A percentile compares a stretch with the other conserved stretches of the same genome.
Conservation (phyloP, 75 land plant genomes). For the Larix kaempferi region DNA sequence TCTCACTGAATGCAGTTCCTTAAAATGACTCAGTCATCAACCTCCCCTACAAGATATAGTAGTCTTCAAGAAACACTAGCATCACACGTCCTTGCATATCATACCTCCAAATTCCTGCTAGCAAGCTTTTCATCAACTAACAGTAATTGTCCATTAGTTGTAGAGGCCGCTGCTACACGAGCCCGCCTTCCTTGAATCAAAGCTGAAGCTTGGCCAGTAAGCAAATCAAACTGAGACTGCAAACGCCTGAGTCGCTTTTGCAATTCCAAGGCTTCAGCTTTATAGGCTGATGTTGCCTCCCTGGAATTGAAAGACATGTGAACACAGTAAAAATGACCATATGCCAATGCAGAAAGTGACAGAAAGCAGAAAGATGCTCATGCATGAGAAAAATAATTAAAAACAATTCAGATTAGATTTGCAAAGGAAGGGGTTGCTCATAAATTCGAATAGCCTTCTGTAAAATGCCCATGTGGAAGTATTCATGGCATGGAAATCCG, state of each 20-base stretch:
- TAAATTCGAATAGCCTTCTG: background rate
- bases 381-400: too few species aligned
- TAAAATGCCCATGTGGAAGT: background rate
- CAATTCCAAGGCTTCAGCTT: conserved; percentile 72
- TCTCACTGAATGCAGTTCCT: too few species aligned
- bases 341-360: too few species aligned
- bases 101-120: conserved; percentile 85
- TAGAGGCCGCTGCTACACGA: conserved; percentile 69
- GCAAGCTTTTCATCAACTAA: conserved; percentile 81
- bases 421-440: too few species aligned
- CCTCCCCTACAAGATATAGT: too few species aligned
- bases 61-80: too few species aligned
- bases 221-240: conserved; percentile 76
- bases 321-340: background rate
- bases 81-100: background rate
- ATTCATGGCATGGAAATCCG: background rate
- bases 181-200: conserved; percentile 89
- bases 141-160: conserved; percentile 65
- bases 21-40: too few species aligned
- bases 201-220: conserved; percentile 76
- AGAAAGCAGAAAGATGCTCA: too few species aligned
- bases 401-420: too few species aligned
- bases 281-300: conserved; percentile 72
- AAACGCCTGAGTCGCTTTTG: conserved; percentile 66
- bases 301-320: conserved; percentile 26